Evolutionary conservation across 768 basidiomycete genomes (phyloP).

Genomic region (Tylopilus sp.): DNA sequence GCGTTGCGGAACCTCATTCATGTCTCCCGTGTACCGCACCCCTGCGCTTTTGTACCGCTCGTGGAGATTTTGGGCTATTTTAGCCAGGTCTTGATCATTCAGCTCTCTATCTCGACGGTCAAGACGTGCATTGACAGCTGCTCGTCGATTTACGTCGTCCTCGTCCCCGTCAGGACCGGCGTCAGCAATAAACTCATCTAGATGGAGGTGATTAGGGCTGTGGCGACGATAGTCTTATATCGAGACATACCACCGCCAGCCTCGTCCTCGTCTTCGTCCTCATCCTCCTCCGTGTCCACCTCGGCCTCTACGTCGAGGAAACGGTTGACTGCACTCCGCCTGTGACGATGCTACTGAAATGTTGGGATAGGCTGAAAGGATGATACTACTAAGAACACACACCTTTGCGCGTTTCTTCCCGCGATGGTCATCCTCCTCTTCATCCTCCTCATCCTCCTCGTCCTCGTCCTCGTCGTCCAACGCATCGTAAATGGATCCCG

Average conservation of each 20-base stretch:
- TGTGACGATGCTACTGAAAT: constrained; percentile 55
- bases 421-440: constrained; percentile 42
- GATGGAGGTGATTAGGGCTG: constrained; percentile 11
- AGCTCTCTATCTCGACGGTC: constrained; percentile 69
- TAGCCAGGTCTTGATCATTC: constrained; percentile 75
- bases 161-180: constrained; percentile 63
- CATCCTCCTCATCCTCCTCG: constrained; percentile 47
- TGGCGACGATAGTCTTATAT: neutral
- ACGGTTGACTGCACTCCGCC: constrained; percentile 60
- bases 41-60: constrained; percentile 72
- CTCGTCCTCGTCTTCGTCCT: constrained; percentile 85
- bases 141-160: constrained; percentile 46
- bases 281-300: constrained; percentile 96
- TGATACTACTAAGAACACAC: constrained; percentile 10
- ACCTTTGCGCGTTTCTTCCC: constrained; percentile 65
- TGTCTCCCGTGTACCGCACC: constrained; percentile 82
- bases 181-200: constrained; percentile 71
- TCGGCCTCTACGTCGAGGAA: constrained; percentile 97
- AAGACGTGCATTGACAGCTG: constrained; percentile 62
- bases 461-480: constrained; percentile 46
- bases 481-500: constrained; percentile 34
- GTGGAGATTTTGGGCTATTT: constrained; percentile 78
- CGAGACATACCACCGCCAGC: constrained; percentile 47
- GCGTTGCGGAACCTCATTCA: constrained; percentile 90
- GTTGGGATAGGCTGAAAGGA: constrained; percentile 4